Percentiles rank a stretch among this genome's conserved stretches.
These are phyloP conservation scores for Monilinia aucupariae DNA, from an alignment of 2,329 filamentous ascomycete species.

Conservation along the genomic window DNA sequence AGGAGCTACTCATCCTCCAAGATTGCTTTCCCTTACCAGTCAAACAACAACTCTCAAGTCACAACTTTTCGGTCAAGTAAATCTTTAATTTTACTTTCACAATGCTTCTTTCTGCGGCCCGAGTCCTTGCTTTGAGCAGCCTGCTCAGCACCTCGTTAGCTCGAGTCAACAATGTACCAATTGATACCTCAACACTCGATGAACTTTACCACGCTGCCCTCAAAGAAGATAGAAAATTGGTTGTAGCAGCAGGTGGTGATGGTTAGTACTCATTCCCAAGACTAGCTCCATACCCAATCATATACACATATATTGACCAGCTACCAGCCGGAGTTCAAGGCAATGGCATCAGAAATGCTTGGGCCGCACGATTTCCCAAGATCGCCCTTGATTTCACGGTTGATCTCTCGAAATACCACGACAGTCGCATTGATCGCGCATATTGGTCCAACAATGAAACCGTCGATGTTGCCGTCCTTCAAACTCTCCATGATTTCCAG, in stretches of 20 bases:
- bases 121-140: neutral
- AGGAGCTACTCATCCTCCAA: neutral
- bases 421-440: conserved; percentile 44
- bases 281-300: neutral
- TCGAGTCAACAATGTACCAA: neutral
- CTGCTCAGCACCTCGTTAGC: neutral
- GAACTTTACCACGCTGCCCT: neutral
- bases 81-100: neutral
- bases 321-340: neutral
- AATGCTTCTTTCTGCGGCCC: neutral
- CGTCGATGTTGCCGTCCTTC: conserved; percentile 45
- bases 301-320: neutral
- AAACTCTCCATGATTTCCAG: conserved; percentile 48
- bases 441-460: conserved; percentile 38
- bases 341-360: neutral
- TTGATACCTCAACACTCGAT: neutral
- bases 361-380: conserved; percentile 1
- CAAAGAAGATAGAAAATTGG: neutral
- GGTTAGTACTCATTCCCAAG: neutral
- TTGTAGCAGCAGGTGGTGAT: conserved; percentile 6
- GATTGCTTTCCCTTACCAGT: neutral
- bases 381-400: conserved; percentile 37
- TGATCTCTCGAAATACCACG: conserved; percentile 51
- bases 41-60: neutral
- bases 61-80: neutral